phyloP scores from a whole-genome alignment of 2,329 filamentous ascomycete species.

The Arthrinium phaeospermum region DNA sequence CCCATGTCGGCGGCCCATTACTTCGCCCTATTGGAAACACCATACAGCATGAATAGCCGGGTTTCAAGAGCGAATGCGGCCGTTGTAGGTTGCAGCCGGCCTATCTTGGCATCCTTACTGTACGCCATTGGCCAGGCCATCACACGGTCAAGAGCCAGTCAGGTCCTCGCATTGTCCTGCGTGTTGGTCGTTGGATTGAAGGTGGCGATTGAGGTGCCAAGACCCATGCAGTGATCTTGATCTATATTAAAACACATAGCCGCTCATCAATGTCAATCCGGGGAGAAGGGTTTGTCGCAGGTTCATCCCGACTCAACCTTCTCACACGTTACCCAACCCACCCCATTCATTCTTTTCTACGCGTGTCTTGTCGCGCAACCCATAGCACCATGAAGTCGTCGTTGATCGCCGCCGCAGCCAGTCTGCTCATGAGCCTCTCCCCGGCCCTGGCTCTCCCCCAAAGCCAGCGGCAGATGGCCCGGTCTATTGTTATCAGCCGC shows the following conservation, averaged over 20 bases:
- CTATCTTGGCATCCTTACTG: background rate
- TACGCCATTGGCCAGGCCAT: background rate
- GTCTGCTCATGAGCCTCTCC: background rate
- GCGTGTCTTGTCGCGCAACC: background rate
- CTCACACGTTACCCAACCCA: background rate
- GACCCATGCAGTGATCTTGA: background rate
- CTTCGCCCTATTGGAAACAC: conserved; percentile 6
- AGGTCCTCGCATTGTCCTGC: background rate
- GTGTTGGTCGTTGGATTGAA: background rate
- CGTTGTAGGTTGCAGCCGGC: background rate
- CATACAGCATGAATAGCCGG: background rate
- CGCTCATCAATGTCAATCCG: background rate
- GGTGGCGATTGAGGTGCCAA: background rate
- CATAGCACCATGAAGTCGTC: background rate
- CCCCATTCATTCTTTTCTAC: background rate
- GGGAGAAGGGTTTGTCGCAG: background rate
- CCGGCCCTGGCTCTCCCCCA: background rate
- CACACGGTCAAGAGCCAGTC: background rate
- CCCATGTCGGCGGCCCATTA: background rate
- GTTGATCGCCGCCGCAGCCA: background rate
- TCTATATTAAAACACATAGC: conserved; percentile 13
- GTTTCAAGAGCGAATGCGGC: background rate
- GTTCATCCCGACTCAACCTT: background rate
- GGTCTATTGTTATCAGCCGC: background rate
- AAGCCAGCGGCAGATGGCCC: background rate